A percentile compares a stretch with the other conserved stretches of the same genome.
phyloP scores from a whole-genome alignment of 768 basidiomycete genomes.

The Termitomyces sp. region DNA sequence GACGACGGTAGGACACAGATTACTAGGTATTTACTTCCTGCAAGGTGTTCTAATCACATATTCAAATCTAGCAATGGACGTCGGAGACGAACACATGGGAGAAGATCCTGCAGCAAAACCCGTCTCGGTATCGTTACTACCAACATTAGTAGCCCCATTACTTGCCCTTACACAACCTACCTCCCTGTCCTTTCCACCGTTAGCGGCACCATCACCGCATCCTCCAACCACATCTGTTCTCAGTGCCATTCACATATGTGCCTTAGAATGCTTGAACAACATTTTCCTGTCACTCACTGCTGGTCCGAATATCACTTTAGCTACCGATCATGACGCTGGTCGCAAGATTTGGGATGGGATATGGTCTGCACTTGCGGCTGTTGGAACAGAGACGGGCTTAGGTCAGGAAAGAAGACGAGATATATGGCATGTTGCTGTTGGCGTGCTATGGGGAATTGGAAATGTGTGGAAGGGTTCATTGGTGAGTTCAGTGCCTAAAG shows the following conservation, averaged over 20 bases:
- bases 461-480: conserved; percentile 65
- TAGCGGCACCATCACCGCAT: conserved; percentile 62
- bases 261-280: conserved; percentile 88
- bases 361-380: conserved; percentile 55
- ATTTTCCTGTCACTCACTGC: conserved; percentile 71
- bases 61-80: conserved; percentile 15
- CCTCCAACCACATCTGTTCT: conserved; percentile 87
- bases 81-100: conserved; percentile 27
- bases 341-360: conserved; percentile 55
- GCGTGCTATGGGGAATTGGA: conserved; percentile 86
- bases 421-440: conserved; percentile 75
- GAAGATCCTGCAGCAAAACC: conserved; percentile 32
- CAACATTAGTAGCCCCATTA: conserved; percentile 61
- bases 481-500: conserved; percentile 29
- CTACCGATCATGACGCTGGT: conserved; percentile 44
- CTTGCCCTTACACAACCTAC: conserved; percentile 71
- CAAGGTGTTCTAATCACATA: not conserved
- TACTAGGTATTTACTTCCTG: not conserved
- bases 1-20: conserved; percentile 12
- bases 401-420: conserved; percentile 68
- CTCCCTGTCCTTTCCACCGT: conserved; percentile 75
- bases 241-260: conserved; percentile 75
- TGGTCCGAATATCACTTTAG: conserved; percentile 31
- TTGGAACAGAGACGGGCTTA: conserved; percentile 52
- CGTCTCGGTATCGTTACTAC: conserved; percentile 40